Evolutionary conservation across 2,329 filamentous ascomycete species (phyloP), one percentile per base, ranked within the genome.

Genomic region (Aschersonia sp.): DNA sequence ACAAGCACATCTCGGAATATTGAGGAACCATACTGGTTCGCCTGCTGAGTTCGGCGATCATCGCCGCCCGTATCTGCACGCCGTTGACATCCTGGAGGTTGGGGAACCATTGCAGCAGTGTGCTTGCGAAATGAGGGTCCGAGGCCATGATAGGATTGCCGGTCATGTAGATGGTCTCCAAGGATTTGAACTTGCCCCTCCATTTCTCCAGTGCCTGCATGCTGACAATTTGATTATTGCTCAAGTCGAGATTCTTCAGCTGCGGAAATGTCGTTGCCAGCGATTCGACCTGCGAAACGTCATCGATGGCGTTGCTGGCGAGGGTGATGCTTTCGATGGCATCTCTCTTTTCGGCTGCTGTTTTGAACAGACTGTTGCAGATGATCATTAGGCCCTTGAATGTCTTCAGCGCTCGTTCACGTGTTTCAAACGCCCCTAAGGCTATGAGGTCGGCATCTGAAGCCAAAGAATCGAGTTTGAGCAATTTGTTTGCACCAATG

Each of bases 371-470:
- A 51, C 78, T 70, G 47, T 94, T 81, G 61, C 86, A 88, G 44
- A 96, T 81, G 50, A 79, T 80, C 85, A 97, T 94, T 52, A 97
- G 72, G 1, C 86, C 90, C 46, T 85, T 86, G 67, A 97, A 96
- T 52, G 95, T 85, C 63, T 96, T 98, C 53, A 84, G 77, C 43
- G 85, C 80, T 1, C 81, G 81, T 4, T 82, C 79, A 50, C 75
- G 77, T 50, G 70, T 78, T 52, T 79, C 76, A 60, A 94, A 88
- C 57, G 90, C 84, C 39, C 85, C 85, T 64, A 88, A 80, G 42
- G 76, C 71, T 47, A 80, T 71, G 5, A 97, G 75, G 49, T 81
- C 77, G 2, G 78, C 68, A 57, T 97, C 90, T 44, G 76, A 70
- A 33, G 77, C 81, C 8, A 97, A 76, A 1, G 75, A 71, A n/a